Percentiles rank a stretch among this genome's conserved stretches.
phyloP scores from a whole-genome alignment of 257 asterid species.

The Solanum sejunctum region DNA sequence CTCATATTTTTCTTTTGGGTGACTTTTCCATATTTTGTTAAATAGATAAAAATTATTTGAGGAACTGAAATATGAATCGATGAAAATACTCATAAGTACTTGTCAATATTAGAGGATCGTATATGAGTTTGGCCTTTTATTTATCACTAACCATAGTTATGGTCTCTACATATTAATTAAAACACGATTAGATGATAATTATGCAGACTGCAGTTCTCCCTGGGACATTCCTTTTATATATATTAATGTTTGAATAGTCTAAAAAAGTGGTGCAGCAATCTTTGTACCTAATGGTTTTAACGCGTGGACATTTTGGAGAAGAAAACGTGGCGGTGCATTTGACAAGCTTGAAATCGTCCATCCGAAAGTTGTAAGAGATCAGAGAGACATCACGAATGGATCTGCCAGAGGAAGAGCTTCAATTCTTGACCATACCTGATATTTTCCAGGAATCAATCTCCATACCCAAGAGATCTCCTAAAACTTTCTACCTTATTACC shows the following conservation, averaged over 20 bases:
- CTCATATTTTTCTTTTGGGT: too few relatives aligned
- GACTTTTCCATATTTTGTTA: too few relatives aligned
- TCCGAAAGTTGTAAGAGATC: not conserved
- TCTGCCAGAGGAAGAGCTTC: conserved; percentile 75
- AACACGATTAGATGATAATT: not conserved
- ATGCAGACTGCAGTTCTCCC: not conserved
- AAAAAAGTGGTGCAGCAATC: not conserved
- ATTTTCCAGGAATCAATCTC: conserved; percentile 60
- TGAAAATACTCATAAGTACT: too few relatives aligned
- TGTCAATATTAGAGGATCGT: too few relatives aligned
- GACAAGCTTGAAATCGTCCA: not conserved
- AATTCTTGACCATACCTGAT: conserved; percentile 46
- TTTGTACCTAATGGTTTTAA: not conserved
- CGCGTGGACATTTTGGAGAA: not conserved
- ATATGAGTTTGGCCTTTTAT: not conserved
- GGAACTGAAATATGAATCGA: too few relatives aligned
- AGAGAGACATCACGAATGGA: conserved; percentile 26
- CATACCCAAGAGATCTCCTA: conserved; percentile 78
- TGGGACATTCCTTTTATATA: not conserved
- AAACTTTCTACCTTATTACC: conserved; percentile 68
- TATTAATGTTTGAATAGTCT: not conserved
- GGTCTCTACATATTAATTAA: not conserved
- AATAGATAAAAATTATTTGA: too few relatives aligned
- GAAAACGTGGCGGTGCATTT: not conserved
- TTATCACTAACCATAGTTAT: not conserved